These are phyloP conservation scores for Talaromyces sp. DNA, from an alignment of 2,329 filamentous ascomycete genomes.

Conservation along the genomic window DNA sequence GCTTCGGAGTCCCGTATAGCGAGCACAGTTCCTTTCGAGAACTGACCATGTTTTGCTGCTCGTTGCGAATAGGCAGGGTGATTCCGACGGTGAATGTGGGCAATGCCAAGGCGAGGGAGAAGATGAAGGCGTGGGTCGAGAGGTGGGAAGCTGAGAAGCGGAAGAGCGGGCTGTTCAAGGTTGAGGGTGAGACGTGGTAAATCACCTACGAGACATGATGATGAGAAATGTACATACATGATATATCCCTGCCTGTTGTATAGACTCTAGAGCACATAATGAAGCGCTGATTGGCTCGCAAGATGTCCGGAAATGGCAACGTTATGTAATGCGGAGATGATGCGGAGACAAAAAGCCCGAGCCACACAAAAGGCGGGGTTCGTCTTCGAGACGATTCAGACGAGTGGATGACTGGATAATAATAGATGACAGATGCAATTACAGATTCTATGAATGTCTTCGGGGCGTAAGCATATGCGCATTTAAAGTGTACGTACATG, in stretches of 20 bases:
- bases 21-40: slow-evolving; percentile 96
- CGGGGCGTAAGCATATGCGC: neutral
- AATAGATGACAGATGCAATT: neutral
- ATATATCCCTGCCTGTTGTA: neutral
- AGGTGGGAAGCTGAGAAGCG: slow-evolving; percentile 62
- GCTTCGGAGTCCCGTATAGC: slow-evolving; percentile 91
- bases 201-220: neutral
- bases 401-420: no score
- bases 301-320: neutral
- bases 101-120: slow-evolving; percentile 60
- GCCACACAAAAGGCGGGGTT: neutral
- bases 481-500: neutral
- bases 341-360: neutral
- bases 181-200: slow-evolving; percentile 38
- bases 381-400: neutral
- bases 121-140: slow-evolving; percentile 66
- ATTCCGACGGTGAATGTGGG: slow-evolving; percentile 93
- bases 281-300: neutral
- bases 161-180: slow-evolving; percentile 59
- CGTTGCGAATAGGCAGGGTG: slow-evolving; percentile 79
- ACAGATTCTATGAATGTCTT: neutral
- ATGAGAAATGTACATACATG: neutral
- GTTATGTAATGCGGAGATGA: neutral
- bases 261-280: neutral
- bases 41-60: slow-evolving; percentile 88